Evolutionary conservation across 75 land plant genomes (phyloP), one percentile per base, ranked within the genome.

Genomic region (Pinus taeda): DNA sequence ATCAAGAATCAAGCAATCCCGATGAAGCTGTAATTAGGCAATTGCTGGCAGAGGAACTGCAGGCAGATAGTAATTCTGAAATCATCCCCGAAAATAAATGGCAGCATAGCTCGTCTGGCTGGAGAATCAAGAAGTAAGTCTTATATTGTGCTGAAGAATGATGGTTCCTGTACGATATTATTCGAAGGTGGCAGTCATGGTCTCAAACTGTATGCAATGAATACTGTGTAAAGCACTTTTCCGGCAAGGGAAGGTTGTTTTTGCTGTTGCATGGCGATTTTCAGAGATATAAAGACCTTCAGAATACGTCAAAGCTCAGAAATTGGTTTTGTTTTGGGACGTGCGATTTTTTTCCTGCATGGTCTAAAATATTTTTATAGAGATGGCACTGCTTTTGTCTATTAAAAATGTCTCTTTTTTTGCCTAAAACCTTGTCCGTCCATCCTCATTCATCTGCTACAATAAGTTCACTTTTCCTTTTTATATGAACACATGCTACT

Each of bases 31-130:
- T 69, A 22, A 69, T 69, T 42, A 69, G 55, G 42, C 72, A 42
- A 42, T 18, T 69, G 55, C 55, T 69, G 72, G 72, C 24, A 69
- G 72, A 69, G 72, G 72, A 69, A 45, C 72, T 69, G 20, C 72
- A 69, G 53, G 49, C 45, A n/a, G 72, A 69, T 42, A 22, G 22
- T 20, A 21, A 36, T 42, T 20, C 13, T 37, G 12, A 24, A 69
- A 42, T 20, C 53, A 20, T 7, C 49, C 72, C 55, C 4, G 53
- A 69, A 42, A 69, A 69, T 69, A 69, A 69, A 42, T 69, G 72
- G 53, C 22, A 69, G 15, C 49, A 69, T 69, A 69, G 49, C 53
- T 69, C 55, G 49, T n/a, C 49, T 20, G 53, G 72, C 3, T 69
- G 72, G 72, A 69, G n/a, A 69, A n/a, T 69, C 55, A 69, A 36